phyloP scores from a whole-genome alignment of 257 asterid genomes.

The Echites panduratus region DNA sequence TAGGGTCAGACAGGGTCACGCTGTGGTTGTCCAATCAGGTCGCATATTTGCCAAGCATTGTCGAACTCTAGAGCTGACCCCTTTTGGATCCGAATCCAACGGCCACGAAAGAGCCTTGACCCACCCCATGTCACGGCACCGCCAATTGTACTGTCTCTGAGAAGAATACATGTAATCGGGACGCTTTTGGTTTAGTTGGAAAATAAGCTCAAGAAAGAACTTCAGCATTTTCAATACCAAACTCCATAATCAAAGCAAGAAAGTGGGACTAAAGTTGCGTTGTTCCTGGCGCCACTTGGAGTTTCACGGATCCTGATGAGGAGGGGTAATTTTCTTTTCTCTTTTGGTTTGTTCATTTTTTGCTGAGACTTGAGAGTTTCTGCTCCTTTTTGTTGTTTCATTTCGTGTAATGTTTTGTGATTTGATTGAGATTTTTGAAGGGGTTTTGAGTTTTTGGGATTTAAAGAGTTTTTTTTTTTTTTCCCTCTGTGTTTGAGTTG shows the following conservation, averaged over 20 bases:
- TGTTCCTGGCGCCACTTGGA: not conserved
- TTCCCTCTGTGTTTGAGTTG: not conserved
- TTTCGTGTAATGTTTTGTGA: not conserved
- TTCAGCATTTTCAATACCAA: conserved; percentile 5
- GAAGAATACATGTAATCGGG: conserved; percentile 20
- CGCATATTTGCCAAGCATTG: not conserved
- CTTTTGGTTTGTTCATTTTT: not conserved
- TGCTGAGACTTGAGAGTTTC: not conserved
- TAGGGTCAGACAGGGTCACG: not conserved
- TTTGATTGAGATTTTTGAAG: conserved; percentile 1
- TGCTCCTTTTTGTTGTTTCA: not conserved
- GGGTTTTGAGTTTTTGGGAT: conserved; percentile 6
- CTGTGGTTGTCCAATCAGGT: not conserved
- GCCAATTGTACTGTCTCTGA: not conserved
- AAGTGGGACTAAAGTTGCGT: not conserved
- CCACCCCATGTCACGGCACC: not conserved
- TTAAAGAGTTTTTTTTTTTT: not conserved
- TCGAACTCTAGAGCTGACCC: conserved; percentile 7
- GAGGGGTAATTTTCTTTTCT: conserved; percentile 5
- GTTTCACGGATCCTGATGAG: conserved; percentile 15
- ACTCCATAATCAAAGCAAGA: not conserved
- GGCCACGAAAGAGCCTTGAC: conserved; percentile 13
- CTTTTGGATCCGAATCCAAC: conserved; percentile 5
- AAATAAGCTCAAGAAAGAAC: conserved; percentile 7
- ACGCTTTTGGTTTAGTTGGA: conserved; percentile 12